Evolutionary conservation across 2,329 filamentous ascomycete genomes (phyloP).

Genomic region (Hypomyces perniciosus): DNA sequence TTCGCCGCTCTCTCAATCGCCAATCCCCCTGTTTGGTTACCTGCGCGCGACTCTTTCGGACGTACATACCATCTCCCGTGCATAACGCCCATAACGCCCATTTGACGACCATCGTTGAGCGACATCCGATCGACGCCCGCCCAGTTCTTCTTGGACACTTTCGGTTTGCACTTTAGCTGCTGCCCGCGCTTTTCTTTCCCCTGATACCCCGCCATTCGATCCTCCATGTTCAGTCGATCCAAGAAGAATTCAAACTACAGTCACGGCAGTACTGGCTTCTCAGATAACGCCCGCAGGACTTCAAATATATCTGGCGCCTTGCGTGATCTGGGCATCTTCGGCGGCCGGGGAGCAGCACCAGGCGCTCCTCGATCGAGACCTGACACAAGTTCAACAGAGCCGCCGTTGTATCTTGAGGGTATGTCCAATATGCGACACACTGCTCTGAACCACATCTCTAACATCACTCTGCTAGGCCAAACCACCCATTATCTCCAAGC

Average conservation of each 20-base stretch:
- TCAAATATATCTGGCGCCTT: conserved; percentile 21
- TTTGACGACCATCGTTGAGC: too few relatives aligned
- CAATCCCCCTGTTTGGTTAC: too few relatives aligned
- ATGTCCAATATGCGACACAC: conserved; percentile 13
- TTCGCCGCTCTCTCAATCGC: too few relatives aligned
- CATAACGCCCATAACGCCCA: too few relatives aligned
- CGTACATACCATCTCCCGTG: too few relatives aligned
- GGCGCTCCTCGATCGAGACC: conserved; percentile 22
- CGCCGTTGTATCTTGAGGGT: conserved; percentile 27
- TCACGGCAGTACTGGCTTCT: conserved; percentile 16
- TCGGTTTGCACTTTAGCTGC: too few relatives aligned
- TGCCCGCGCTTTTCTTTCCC: background rate
- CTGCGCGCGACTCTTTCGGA: too few relatives aligned
- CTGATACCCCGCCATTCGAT: too few relatives aligned
- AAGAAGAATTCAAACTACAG: conserved; percentile 21
- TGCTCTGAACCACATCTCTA: conserved; percentile 5
- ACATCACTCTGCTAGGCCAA: conserved; percentile 17
- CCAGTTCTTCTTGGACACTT: too few relatives aligned
- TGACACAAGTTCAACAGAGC: conserved; percentile 20
- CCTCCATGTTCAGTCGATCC: too few relatives aligned
- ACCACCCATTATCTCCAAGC: conserved; percentile 19
- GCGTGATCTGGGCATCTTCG: conserved; percentile 25
- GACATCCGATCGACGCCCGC: too few relatives aligned
- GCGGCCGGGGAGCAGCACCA: conserved; percentile 14
- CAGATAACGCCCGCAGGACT: conserved; percentile 12